phyloP scores from a whole-genome alignment of 2,329 filamentous ascomycete genomes.

The Didymosphaeria variabile region DNA sequence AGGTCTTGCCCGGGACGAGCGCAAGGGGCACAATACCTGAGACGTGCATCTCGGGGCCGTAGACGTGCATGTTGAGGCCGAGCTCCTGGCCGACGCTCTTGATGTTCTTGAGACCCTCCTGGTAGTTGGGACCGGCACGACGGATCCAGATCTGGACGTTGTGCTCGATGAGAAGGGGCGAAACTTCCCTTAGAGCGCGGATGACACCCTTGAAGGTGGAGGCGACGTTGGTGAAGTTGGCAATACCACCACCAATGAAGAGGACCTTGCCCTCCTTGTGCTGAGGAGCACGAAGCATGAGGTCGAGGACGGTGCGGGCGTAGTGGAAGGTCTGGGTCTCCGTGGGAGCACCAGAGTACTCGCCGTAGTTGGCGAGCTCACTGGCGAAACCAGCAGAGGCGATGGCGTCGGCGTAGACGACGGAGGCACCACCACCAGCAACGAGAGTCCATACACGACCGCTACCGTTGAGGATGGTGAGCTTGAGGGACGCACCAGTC shows the following conservation, averaged over 20 bases:
- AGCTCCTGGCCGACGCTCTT: slow-evolving; percentile 95
- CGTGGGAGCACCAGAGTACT: slow-evolving; percentile 98
- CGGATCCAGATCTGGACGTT: slow-evolving; percentile 98
- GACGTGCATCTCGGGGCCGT: slow-evolving; percentile 84
- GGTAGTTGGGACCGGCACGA: slow-evolving; percentile 94
- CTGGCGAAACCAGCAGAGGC: slow-evolving; percentile 93
- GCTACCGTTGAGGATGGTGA: slow-evolving; percentile 90
- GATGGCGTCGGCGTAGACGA: slow-evolving; percentile 99
- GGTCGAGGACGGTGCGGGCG: slow-evolving; percentile 92
- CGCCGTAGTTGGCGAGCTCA: slow-evolving; percentile 98
- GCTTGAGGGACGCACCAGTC: slow-evolving; percentile 98
- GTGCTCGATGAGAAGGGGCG: slow-evolving; percentile 88
- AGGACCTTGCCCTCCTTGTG: slow-evolving; percentile 94
- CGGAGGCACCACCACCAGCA: slow-evolving; percentile 98
- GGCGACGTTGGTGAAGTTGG: slow-evolving; percentile 99
- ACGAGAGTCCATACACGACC: slow-evolving; percentile 98
- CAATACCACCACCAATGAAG: slow-evolving; percentile 99
- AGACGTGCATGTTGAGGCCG: slow-evolving; percentile 93
- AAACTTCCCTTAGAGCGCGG: slow-evolving; percentile 89
- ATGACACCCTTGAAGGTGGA: slow-evolving; percentile 99
- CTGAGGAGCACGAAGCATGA: slow-evolving; percentile 92
- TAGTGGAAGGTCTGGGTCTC: slow-evolving; percentile 99
- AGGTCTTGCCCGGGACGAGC: slow-evolving; percentile 69
- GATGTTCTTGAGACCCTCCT: slow-evolving; percentile 99
- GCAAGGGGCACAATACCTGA: slow-evolving; percentile 95